These are phyloP conservation scores for Colletotrichum musae DNA, from an alignment of 2,329 filamentous ascomycete genomes.

Conservation along the genomic window DNA sequence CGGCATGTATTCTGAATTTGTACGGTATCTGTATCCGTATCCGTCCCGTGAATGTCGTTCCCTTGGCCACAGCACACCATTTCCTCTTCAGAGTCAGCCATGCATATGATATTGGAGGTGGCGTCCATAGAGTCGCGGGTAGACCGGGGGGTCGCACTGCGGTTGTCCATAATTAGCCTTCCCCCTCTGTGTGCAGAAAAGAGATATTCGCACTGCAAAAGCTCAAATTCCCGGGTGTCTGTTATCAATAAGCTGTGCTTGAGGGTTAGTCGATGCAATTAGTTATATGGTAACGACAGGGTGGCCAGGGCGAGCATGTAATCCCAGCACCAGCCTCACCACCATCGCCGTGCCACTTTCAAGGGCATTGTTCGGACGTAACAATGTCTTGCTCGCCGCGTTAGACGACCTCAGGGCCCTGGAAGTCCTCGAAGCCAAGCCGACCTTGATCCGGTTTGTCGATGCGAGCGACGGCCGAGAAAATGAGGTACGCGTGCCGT, in stretches of 20 bases:
- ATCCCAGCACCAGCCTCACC: conserved; percentile 11
- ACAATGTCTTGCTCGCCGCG: conserved; percentile 6
- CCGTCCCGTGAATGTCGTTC: background rate
- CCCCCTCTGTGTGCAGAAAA: conserved; percentile 17
- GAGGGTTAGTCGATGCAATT: conserved; percentile 11
- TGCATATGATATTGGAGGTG: conserved; percentile 40
- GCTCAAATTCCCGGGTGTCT: background rate
- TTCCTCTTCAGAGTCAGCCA: conserved; percentile 31
- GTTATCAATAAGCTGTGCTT: background rate
- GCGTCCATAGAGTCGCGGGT: conserved; percentile 29
- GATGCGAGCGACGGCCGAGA: conserved; percentile 8
- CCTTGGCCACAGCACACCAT: conserved; percentile 21
- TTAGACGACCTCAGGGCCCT: background rate
- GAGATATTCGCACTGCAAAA: conserved; percentile 4
- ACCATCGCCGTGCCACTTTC: conserved; percentile 1
- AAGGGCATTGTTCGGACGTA: background rate
- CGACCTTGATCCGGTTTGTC: conserved; percentile 1
- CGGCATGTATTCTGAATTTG: background rate
- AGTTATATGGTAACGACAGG: background rate
- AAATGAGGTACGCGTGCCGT: background rate
- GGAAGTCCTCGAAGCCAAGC: conserved; percentile 6
- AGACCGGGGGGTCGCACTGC: background rate
- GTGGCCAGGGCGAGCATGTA: background rate
- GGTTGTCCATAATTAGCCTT: conserved; percentile 13
- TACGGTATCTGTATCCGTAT: background rate